Evolutionary conservation across 1,139 yeast genomes (phyloP).

Genomic region (Lodderomyces oxycetoniae): DNA sequence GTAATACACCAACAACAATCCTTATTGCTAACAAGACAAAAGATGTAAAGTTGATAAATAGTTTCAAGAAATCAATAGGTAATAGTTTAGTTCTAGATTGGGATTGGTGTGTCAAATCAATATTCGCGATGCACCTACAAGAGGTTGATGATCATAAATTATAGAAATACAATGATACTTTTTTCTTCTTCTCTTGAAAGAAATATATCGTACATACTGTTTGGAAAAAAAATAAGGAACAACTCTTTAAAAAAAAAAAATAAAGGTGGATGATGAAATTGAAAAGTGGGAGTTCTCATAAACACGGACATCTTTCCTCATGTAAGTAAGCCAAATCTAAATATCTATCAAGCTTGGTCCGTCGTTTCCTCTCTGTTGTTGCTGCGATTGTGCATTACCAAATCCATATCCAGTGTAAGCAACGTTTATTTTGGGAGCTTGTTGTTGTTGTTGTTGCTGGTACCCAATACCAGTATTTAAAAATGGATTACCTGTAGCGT

Average conservation of each 20-base stretch:
- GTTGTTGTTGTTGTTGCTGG: slow-evolving; percentile 49
- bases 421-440: slow-evolving; percentile 18
- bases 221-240: neutral
- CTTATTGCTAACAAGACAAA: slow-evolving; percentile 38
- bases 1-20: slow-evolving; percentile 17
- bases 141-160: slow-evolving; percentile 21
- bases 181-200: neutral
- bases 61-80: slow-evolving; percentile 26
- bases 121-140: slow-evolving; percentile 45
- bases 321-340: too few relatives aligned
- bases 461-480: slow-evolving; percentile 71
- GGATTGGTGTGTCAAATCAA: slow-evolving; percentile 64
- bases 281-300: too few relatives aligned
- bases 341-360: slow-evolving; percentile 50
- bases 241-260: neutral
- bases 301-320: neutral
- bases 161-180: slow-evolving; percentile 8
- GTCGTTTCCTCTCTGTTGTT: slow-evolving; percentile 31
- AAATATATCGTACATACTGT: too few relatives aligned
- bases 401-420: slow-evolving; percentile 89
- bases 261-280: too few relatives aligned
- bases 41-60: slow-evolving; percentile 41
- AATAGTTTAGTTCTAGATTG: slow-evolving; percentile 47
- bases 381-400: slow-evolving; percentile 58
- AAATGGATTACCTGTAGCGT: slow-evolving; percentile 68